Base-by-base conservation (phyloP, 2,329 filamentous ascomycete genomes). In the Aspergillus flavus region DNA sequence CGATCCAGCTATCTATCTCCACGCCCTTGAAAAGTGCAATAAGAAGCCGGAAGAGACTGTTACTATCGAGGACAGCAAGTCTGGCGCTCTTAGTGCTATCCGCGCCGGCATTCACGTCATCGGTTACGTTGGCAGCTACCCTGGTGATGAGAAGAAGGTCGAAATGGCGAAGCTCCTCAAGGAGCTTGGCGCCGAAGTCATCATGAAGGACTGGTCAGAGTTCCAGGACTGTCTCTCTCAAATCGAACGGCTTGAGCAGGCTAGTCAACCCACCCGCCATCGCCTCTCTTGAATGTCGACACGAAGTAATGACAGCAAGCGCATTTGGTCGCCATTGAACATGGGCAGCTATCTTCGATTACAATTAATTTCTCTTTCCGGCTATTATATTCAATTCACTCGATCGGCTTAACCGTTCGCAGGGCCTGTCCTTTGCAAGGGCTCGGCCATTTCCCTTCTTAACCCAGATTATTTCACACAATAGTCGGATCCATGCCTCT, bases 31-130 rank as follows among this genome's bases (percentile, higher is more conserved):
- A 79, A 81, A 87, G 75, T 84, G 96, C 58, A 90, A 89, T 65
- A 90, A 90, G 80, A 86, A 85, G 72, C 82, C 92, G 1, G 82
- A 82, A 54, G 89, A 96, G 83, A 89, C 86, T 68, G 84, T 97
- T 36, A 91, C 93, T 28, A 87, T 97, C 63, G 93, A 97, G 84
- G 93, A 97, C 83, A 92, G 89, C 84, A 92, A 91, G 85, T 93
- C 89, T 70, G 93, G 93, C 65, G 91, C 91, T 50, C 86, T 91
- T 62, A 92, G 91, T 68, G 90, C 89, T 63, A 88, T 89, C 72
- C 86, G 91, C 64, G 93, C 93, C 21, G 87, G 88, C 57, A 95
- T 97, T 74, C 90, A 87, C 66, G 88, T 91, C 66, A 88, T 97
- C 71, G 93, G 89, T 61, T 97, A 97, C 78, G 91, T 95, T 34